Percentiles rank a stretch among this genome's conserved stretches.
phyloP scores from a whole-genome alignment of 2,329 filamentous ascomycete species.

The Niveomyces coronatus region DNA sequence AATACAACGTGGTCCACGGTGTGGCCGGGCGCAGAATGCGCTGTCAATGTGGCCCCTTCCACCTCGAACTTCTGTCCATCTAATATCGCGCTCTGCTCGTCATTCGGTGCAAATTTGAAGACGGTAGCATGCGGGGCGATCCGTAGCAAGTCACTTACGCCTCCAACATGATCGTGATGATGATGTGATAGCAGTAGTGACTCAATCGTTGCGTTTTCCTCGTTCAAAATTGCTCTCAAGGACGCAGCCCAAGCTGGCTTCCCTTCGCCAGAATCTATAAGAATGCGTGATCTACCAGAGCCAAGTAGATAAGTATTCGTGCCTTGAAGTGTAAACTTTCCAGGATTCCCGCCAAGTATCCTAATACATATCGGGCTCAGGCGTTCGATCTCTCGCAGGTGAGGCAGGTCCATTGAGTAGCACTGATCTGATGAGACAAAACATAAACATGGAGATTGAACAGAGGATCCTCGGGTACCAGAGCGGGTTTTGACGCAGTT shows the following conservation, averaged over 20 bases:
- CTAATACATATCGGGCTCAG: constrained; percentile 71
- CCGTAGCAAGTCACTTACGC: constrained; percentile 57
- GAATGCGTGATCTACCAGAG: constrained; percentile 57
- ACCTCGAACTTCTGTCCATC: constrained; percentile 45
- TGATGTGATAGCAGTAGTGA: constrained; percentile 77
- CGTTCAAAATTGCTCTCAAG: constrained; percentile 51
- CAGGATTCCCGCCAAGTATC: constrained; percentile 82
- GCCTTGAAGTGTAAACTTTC: constrained; percentile 66
- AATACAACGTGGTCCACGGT: constrained; percentile 75
- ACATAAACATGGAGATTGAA: too few relatives aligned
- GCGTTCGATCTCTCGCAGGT: constrained; percentile 64
- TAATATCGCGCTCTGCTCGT: constrained; percentile 32
- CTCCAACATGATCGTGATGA: constrained; percentile 79
- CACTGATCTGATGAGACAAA: too few relatives aligned
- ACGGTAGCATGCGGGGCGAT: constrained; percentile 53
- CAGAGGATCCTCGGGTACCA: too few relatives aligned
- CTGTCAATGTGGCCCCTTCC: constrained; percentile 56
- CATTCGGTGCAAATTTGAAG: constrained; percentile 53
- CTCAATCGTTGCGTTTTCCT: constrained; percentile 60
- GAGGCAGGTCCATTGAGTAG: constrained; percentile 39
- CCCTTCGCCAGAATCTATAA: constrained; percentile 88
- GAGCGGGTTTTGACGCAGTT: too few relatives aligned
- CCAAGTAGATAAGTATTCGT: constrained; percentile 96
- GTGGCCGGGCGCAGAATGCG: constrained; percentile 56
- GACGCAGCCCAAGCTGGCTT: constrained; percentile 59